Evolutionary conservation across 306 rosid genomes (phyloP).

Genomic region (Cucumis hystrix): DNA sequence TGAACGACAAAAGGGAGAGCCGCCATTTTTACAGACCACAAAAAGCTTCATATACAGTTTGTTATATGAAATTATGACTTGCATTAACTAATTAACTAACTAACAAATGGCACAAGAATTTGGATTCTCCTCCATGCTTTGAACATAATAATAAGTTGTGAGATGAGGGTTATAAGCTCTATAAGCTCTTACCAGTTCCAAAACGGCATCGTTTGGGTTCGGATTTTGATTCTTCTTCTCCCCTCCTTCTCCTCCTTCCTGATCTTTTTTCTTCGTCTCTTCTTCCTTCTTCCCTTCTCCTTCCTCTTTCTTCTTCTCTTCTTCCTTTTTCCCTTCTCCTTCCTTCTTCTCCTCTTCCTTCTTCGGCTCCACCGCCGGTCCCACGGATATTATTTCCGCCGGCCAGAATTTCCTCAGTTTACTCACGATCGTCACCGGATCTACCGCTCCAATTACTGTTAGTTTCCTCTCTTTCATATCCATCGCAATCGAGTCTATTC

Average conservation of each 20-base stretch:
- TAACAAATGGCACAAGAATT: constrained; percentile 60
- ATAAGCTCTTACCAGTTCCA: constrained; percentile 49
- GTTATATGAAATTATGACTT: too few species aligned
- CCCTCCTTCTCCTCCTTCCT: constrained; percentile 22
- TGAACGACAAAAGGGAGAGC: too few species aligned
- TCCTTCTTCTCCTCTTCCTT: constrained; percentile 71
- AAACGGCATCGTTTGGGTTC: constrained; percentile 30
- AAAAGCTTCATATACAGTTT: too few species aligned
- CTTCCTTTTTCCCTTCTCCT: constrained; percentile 49
- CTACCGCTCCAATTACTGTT: constrained; percentile 78
- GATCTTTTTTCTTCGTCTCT: not conserved
- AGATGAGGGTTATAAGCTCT: constrained; percentile 60
- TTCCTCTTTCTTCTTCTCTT: constrained; percentile 18
- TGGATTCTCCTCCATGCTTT: constrained; percentile 91
- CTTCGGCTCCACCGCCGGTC: constrained; percentile 83
- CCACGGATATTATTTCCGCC: constrained; percentile 47
- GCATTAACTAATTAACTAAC: too few species aligned
- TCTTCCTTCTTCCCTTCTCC: constrained; percentile 23
- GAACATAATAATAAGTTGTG: constrained; percentile 56
- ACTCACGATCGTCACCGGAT: constrained; percentile 71
- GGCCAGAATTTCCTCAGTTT: constrained; percentile 70
- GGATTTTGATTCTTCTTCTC: constrained; percentile 14
- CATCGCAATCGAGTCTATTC: constrained; percentile 81
- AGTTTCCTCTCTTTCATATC: constrained; percentile 76
- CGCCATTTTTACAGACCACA: too few species aligned